Base-by-base conservation (phyloP, 805 yeast genomes). In the Tetrapisispora namnaoensis region DNA sequence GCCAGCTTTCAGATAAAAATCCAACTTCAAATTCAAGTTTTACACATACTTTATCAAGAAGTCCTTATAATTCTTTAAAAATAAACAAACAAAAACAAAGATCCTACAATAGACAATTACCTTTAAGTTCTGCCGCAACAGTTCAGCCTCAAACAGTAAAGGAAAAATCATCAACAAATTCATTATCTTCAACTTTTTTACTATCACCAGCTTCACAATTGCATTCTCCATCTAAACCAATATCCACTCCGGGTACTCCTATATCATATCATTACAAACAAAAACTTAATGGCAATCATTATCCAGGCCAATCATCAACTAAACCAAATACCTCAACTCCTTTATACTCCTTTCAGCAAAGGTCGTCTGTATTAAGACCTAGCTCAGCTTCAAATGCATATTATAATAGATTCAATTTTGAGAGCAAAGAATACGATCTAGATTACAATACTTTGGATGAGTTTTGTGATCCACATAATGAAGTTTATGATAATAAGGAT, bases 361-460 rank as follows among this genome's bases (percentile, higher is more conserved):
- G 44, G 42, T 51, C 49, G 44, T 50, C 51, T 41, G 45, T 37
- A 4, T 24, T 50, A 21, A 45, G 50, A 34, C 44, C 44, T 18
- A 39, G 18, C 24, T 42, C 44, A n/a, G 42, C 34, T 18, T 53
- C 53, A 55, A 9, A 32, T 53, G 10, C 45, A 34, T 18, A 53
- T 56, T 2, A 50, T 56, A 2, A 38, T 49, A 4, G 51, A 6
- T 70, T 70, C 53, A 67, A 64, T 37, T 70, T 64, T 49, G 67
- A 70, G 48, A 63, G 72, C n/a, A 63, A 60, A 51, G 57, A 57
- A 4, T 70, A 70, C 49, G 74, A 70, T 49, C 59, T 69, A 50
- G 62, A 63, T 16, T 55, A 59, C 17, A 53, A 42, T 30, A 37
- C 34, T 41, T 34, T 46, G 5, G 53, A 38, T 35, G 45, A 43